Evolutionary conservation across 1,139 yeast species (phyloP).

Genomic region (Debaryomycetaceae sp.): DNA sequence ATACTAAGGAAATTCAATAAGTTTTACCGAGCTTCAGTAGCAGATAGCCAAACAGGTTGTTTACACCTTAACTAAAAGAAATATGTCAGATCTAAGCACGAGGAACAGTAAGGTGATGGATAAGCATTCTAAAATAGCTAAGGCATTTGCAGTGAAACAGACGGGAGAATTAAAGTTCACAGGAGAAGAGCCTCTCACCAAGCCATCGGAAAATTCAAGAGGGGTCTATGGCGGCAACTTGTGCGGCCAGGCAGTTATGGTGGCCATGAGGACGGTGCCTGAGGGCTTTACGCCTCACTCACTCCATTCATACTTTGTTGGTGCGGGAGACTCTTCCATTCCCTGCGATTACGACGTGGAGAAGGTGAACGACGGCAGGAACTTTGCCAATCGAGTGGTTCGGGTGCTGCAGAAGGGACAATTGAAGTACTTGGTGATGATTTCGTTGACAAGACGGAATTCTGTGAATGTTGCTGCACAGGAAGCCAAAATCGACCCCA

Average conservation of each 20-base stretch:
- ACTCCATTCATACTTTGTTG: slow-evolving; percentile 39
- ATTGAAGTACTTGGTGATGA: slow-evolving; percentile 31
- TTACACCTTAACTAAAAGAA: too few species aligned
- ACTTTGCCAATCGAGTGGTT: slow-evolving; percentile 32
- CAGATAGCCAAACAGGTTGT: too few species aligned
- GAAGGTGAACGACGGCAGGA: slow-evolving; percentile 28
- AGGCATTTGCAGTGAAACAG: slow-evolving; percentile 21
- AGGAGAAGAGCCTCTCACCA: slow-evolving; percentile 30
- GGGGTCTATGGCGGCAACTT: slow-evolving; percentile 45
- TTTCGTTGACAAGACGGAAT: slow-evolving; percentile 32
- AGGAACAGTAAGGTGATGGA: background rate
- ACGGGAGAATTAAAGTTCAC: slow-evolving; percentile 19
- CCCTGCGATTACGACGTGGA: slow-evolving; percentile 32
- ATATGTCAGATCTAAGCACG: background rate
- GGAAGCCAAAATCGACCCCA: slow-evolving; percentile 15
- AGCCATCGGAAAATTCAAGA: slow-evolving; percentile 28
- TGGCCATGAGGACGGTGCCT: slow-evolving; percentile 29
- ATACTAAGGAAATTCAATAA: too few species aligned
- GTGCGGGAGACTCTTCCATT: slow-evolving; percentile 30
- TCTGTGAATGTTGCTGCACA: slow-evolving; percentile 14
- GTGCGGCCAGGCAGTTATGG: slow-evolving; percentile 40
- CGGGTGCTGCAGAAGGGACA: slow-evolving; percentile 27
- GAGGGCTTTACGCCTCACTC: slow-evolving; percentile 40
- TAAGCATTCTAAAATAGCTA: slow-evolving; percentile 8
- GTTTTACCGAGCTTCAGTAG: too few species aligned